Conservation (phyloP, 2,329 filamentous ascomycete species). For the Chrysoporthe puriensis region DNA sequence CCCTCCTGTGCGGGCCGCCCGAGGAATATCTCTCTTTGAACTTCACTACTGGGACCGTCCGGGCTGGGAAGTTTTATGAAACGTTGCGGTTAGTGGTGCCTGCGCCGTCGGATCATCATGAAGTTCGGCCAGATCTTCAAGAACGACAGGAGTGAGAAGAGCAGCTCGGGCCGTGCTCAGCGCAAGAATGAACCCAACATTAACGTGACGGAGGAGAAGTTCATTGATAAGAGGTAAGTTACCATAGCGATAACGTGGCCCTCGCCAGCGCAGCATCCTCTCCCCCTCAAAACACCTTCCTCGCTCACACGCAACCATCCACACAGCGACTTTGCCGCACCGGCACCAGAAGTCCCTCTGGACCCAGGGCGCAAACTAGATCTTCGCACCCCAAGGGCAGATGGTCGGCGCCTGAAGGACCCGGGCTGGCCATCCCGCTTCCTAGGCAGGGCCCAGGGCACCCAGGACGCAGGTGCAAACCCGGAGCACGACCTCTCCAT, state of each 20-base stretch:
- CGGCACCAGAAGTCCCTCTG: neutral
- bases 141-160: conserved; percentile 5
- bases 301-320: neutral
- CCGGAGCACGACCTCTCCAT: neutral
- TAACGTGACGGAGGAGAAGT: neutral
- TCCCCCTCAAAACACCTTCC: neutral
- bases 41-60: neutral
- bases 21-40: no score
- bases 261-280: no score
- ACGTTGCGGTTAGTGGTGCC: neutral
- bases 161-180: neutral
- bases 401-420: neutral
- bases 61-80: neutral
- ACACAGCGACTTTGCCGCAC: neutral
- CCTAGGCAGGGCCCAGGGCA: neutral
- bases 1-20: neutral
- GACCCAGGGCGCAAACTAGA: neutral
- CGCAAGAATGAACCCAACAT: neutral
- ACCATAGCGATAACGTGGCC: no score
- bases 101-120: neutral
- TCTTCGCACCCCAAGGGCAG: neutral
- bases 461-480: neutral
- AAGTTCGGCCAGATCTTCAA: conserved; percentile 10
- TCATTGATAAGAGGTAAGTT: neutral
- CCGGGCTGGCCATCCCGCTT: conserved; percentile 1